A percentile compares a stretch with the other conserved stretches of the same genome.
Evolutionary conservation across 768 basidiomycete species (phyloP).

Genomic region (Lactifluus echinatus): DNA sequence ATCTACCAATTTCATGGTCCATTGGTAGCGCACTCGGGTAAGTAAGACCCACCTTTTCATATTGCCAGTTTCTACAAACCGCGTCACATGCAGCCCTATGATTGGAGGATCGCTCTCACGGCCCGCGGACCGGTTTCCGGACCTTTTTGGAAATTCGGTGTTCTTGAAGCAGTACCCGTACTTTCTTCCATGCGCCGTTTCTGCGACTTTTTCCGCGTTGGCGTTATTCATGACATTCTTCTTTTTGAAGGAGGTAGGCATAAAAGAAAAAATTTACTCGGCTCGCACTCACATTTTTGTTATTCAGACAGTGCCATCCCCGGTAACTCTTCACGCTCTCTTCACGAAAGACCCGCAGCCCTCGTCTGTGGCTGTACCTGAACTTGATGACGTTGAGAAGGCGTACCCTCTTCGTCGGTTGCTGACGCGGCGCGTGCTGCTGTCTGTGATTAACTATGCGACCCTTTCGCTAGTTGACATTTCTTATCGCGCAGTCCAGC

Average conservation of each 20-base stretch:
- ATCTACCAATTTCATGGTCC: conserved; percentile 49
- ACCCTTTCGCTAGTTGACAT: conserved; percentile 59
- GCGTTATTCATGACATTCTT: conserved; percentile 45
- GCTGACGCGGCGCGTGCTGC: conserved; percentile 45
- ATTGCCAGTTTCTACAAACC: not conserved
- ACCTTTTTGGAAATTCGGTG: conserved; percentile 42
- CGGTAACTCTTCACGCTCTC: conserved; percentile 5
- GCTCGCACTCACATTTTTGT: not conserved
- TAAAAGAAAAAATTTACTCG: conserved; percentile 21
- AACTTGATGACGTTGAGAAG: conserved; percentile 23
- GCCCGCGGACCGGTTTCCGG: conserved; percentile 60
- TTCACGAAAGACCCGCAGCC: not conserved
- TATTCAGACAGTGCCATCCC: conserved; percentile 17
- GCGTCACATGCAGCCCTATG: conserved; percentile 40
- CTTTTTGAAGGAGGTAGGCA: conserved; percentile 48
- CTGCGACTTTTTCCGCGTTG: conserved; percentile 49
- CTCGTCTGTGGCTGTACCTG: not conserved
- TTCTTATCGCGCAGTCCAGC: conserved; percentile 54
- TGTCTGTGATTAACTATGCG: conserved; percentile 59
- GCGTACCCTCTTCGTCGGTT: conserved; percentile 45
- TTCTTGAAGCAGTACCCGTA: conserved; percentile 68
- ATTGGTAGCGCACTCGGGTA: conserved; percentile 39
- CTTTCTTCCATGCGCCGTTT: conserved; percentile 61
- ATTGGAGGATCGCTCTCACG: conserved; percentile 59
- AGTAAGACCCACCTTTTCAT: conserved; percentile 21